Base-by-base conservation (phyloP, 495 filamentous ascomycete species). In the Neurospora sp. region DNA sequence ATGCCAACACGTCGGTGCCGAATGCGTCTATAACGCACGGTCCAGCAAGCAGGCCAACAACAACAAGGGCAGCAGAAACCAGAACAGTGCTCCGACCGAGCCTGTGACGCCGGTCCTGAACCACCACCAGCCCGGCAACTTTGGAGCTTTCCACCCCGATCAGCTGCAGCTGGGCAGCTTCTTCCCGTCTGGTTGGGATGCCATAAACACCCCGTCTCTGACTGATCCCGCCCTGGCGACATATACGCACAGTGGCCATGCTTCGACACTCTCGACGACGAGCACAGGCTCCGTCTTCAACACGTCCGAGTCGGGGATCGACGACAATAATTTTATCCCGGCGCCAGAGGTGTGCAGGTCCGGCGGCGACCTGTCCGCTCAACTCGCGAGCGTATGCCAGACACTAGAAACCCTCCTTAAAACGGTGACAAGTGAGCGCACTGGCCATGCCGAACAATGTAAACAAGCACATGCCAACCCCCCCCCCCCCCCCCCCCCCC, bases 11-110 rank as follows among this genome's bases (percentile, higher is more conserved):
- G 7, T 69, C 65, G 65, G 65, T 31, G 65, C 65, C 65, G 65
- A 69, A 69, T 69, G 65, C 65, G 65, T 69, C 65, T 69, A 69
- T 69, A 69, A 69, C 65, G 65, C 27, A 69, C 65, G 65, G 65
- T 69, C 65, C 27, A 69, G 27, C 9, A 69, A 69, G 65, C 65
- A 69, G 65, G 16, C 65, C 65, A 69, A 69, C 65, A 69, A 69
- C 10, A 69, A 69, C 65, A 69, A 69, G 22, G 39, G 8, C 39
- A 39, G 39, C 39, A 39, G 39, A 39, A 39, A 39, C 39, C 16
- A 69, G 65, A 69, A 69, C 65, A 69, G 27, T 69, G 11, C 65
- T 38, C 65, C 65, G 65, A 31, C 65, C 65, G 65, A 69, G 65
- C 65, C 65, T 69, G 39, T 39, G 9, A 39, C 39, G 39, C 65